phyloP scores from a whole-genome alignment of 495 filamentous ascomycete genomes.

The Tirmania nivea region DNA sequence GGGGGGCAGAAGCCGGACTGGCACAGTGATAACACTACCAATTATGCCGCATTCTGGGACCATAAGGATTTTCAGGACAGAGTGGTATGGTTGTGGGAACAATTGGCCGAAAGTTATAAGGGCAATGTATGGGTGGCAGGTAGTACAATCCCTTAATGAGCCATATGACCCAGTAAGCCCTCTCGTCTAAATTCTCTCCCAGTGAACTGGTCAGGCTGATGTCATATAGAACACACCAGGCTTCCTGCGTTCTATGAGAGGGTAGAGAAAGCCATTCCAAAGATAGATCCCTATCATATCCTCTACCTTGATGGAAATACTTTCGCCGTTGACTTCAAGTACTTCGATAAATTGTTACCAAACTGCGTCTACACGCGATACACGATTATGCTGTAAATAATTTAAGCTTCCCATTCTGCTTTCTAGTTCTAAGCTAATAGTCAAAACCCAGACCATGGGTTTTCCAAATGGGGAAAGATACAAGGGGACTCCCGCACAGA shows the following conservation, averaged over 20 bases:
- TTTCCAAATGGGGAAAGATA: slow-evolving; percentile 36
- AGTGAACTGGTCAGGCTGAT: not conserved
- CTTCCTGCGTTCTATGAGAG: slow-evolving; percentile 35
- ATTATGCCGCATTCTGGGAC: slow-evolving; percentile 39
- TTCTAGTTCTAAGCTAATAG: too few relatives aligned
- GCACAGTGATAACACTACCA: slow-evolving; percentile 37
- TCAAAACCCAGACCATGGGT: slow-evolving; percentile 22
- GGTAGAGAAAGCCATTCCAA: slow-evolving; percentile 35
- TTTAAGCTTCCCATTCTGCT: not conserved
- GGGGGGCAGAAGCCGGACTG: slow-evolving; percentile 43
- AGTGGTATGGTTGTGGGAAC: slow-evolving; percentile 37
- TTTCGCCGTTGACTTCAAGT: slow-evolving; percentile 31
- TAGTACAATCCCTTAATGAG: slow-evolving; percentile 44
- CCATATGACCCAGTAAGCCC: slow-evolving; percentile 30
- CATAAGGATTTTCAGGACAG: slow-evolving; percentile 39
- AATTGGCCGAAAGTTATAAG: slow-evolving; percentile 32
- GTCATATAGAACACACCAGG: slow-evolving; percentile 24
- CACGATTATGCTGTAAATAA: slow-evolving; percentile 32
- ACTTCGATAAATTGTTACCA: slow-evolving; percentile 14
- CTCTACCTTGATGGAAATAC: slow-evolving; percentile 46
- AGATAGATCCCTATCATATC: slow-evolving; percentile 39
- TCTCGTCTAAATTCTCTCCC: not conserved
- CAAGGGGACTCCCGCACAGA: slow-evolving; percentile 29
- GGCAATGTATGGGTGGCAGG: slow-evolving; percentile 34
- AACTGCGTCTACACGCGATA: slow-evolving; percentile 39